These are phyloP conservation scores for Jatropha curcas DNA, from an alignment of 345 rosid species.

Conservation along the genomic window DNA sequence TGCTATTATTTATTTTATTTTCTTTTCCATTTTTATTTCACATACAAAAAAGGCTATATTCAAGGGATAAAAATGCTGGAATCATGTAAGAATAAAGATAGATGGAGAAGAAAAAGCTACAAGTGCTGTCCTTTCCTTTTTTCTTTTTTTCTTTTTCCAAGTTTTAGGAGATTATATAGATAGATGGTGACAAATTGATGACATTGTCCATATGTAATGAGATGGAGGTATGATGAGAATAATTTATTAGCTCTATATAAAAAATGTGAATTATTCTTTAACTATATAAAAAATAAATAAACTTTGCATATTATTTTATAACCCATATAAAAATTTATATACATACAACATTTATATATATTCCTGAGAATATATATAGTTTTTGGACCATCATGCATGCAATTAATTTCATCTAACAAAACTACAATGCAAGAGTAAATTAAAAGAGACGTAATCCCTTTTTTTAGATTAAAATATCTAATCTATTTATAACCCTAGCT, in stretches of 20 bases:
- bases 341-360: background rate
- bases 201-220: too few species aligned
- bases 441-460: too few species aligned
- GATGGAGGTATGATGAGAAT: too few species aligned
- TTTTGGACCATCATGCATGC: background rate
- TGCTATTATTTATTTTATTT: background rate
- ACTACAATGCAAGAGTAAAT: too few species aligned
- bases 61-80: slow-evolving; percentile 20
- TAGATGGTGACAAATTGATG: too few species aligned
- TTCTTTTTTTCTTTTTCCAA: background rate
- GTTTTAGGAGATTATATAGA: background rate
- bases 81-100: slow-evolving; percentile 25
- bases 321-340: background rate
- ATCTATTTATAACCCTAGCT: too few species aligned
- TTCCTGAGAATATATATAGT: slow-evolving; percentile 1
- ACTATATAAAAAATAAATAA: too few species aligned
- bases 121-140: background rate
- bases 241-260: too few species aligned
- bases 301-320: too few species aligned
- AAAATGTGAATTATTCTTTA: too few species aligned
- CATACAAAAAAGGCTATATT: slow-evolving; percentile 5
- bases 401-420: too few species aligned
- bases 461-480: too few species aligned
- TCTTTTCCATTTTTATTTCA: slow-evolving; percentile 1
- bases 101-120: slow-evolving; percentile 2